phyloP scores from a whole-genome alignment of 225 moss, liverwort and hornwort genomes.

The Anthoceros angustus region DNA sequence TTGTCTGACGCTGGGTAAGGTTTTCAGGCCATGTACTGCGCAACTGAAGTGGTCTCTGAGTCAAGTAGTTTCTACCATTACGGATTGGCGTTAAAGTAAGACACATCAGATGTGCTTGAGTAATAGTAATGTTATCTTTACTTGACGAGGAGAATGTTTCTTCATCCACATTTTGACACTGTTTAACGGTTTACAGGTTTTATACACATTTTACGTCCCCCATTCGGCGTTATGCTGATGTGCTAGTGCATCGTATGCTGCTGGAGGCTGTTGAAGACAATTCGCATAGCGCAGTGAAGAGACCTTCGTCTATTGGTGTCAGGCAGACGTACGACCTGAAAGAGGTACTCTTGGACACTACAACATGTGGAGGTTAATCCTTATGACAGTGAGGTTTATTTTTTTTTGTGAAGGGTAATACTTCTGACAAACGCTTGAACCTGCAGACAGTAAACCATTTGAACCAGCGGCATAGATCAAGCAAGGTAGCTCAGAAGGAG shows the following conservation, averaged over 20 bases:
- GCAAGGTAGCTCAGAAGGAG: conserved; percentile 32
- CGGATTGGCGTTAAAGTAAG: conserved; percentile 30
- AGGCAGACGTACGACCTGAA: conserved; percentile 13
- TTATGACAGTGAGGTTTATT: neutral
- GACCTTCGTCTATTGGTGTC: too few species aligned
- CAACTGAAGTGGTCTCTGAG: conserved; percentile 23
- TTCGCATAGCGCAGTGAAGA: too few species aligned
- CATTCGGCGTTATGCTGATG: conserved; percentile 32
- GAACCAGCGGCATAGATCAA: conserved; percentile 25
- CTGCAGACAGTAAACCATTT: conserved; percentile 21
- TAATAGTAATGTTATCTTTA: too few species aligned
- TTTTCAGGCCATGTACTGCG: conserved; percentile 29
- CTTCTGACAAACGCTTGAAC: neutral
- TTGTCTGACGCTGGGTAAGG: neutral
- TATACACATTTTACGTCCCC: conserved; percentile 41
- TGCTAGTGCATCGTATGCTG: conserved; percentile 37
- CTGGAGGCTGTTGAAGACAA: conserved; percentile 10
- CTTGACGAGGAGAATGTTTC: neutral
- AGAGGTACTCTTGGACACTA: conserved; percentile 14
- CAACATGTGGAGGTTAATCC: neutral
- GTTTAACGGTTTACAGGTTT: conserved; percentile 11
- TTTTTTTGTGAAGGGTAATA: neutral
- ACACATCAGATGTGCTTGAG: neutral
- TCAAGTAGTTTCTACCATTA: conserved; percentile 29
- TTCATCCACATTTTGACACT: neutral